Evolutionary conservation across 495 filamentous ascomycete species (phyloP), one percentile per base, ranked within the genome.

Genomic region (Apodospora peruviana): DNA sequence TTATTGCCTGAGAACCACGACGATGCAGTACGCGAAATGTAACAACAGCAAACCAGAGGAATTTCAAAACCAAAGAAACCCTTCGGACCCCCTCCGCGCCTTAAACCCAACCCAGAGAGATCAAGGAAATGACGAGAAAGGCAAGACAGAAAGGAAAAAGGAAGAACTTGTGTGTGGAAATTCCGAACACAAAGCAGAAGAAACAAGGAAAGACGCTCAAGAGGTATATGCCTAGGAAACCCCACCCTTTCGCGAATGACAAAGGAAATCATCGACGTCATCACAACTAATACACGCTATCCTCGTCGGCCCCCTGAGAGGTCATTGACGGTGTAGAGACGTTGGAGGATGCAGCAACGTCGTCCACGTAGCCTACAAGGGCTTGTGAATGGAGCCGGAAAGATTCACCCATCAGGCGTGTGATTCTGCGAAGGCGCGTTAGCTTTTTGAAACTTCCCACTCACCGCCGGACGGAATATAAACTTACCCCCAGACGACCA

Each of bases 351-450:
- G 69, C 71, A 50, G 76, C 75, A 52, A 76, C 62, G 57, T 81
- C 88, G 62, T 96, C 94, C 58, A 95, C 90, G 65, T 95, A 96
- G 65, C 93, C 89, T 38, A 88, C 79, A 18, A 98, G 81, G 43
- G 93, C 90, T 68, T 97, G 90, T 14, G 93, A 86, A 70, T 96
- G 91, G 48, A 96, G 85, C 62, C 93, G 90, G 82, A 97, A 98
- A 40, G 93, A 90, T 66, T 97, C 94, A 64, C 93, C 93, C 87
- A 98, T 94, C 27, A 97, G 78, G 65, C 93, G 88, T 57, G 91
- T 96, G 64, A 98, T 96, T 52, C 93, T 98, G 55, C 8, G 60
- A 29, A 37, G n/a, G n/a, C n/a, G n/a, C n/a, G n/a, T n/a, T n/a
- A 16, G 9, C 9, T 34, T 68, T 85, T 75, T 44, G 34, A 8